Evolutionary conservation across 1,139 yeast genomes (phyloP).

Genomic region (Kurtzmaniella quercitrusa): DNA sequence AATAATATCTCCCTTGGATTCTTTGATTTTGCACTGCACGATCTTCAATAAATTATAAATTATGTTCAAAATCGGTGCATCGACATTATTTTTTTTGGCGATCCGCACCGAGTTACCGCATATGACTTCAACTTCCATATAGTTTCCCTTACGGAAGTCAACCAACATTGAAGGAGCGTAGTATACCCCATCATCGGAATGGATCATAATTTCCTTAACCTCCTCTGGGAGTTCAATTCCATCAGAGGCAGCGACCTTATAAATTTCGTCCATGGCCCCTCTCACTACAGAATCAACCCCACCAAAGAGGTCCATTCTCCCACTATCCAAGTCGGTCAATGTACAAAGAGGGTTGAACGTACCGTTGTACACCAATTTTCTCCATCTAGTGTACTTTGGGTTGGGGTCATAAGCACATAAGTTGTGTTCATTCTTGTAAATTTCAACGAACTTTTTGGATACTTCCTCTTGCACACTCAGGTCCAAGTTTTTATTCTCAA

Average conservation of each 20-base stretch:
- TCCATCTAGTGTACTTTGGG: slow-evolving; percentile 19
- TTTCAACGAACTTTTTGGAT: slow-evolving; percentile 15
- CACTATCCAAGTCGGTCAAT: slow-evolving; percentile 42
- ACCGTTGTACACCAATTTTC: slow-evolving; percentile 31
- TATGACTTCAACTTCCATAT: slow-evolving; percentile 58
- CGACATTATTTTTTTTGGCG: slow-evolving; percentile 35
- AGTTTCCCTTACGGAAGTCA: slow-evolving; percentile 57
- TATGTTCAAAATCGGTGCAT: slow-evolving; percentile 25
- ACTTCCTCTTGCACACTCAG: slow-evolving; percentile 1
- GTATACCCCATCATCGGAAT: slow-evolving; percentile 51
- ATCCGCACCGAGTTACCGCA: slow-evolving; percentile 56
- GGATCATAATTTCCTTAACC: slow-evolving; percentile 41
- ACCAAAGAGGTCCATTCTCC: slow-evolving; percentile 45
- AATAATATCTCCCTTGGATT: slow-evolving; percentile 9
- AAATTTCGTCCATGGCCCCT: slow-evolving; percentile 58
- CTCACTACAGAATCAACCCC: slow-evolving; percentile 38
- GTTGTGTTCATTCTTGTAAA: slow-evolving; percentile 23
- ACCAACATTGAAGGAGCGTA: slow-evolving; percentile 63
- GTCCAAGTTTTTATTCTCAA: slow-evolving; percentile 13
- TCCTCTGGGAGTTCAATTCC: slow-evolving; percentile 44
- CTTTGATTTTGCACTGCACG: slow-evolving; percentile 28
- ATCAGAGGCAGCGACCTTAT: slow-evolving; percentile 52
- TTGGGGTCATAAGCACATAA: slow-evolving; percentile 1
- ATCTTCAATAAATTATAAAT: slow-evolving; percentile 27
- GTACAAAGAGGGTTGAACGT: slow-evolving; percentile 27